These are phyloP conservation scores for Acacia melanoxylon DNA, from an alignment of 306 rosid species.

Conservation along the genomic window DNA sequence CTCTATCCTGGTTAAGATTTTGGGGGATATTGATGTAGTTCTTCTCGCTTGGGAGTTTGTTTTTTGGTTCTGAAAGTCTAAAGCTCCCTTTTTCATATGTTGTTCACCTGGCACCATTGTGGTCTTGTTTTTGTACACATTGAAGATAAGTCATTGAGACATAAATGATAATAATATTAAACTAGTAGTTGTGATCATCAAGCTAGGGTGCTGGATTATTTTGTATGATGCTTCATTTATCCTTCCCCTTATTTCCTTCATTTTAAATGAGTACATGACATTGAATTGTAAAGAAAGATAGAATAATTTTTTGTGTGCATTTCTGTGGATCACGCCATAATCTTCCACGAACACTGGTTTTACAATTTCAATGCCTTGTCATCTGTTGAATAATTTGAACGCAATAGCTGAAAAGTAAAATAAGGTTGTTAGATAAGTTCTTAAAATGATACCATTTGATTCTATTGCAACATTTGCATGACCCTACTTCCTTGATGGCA, in stretches of 20 bases:
- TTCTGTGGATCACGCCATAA: neutral
- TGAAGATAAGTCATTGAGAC: neutral
- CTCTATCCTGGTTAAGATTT: slow-evolving; percentile 12
- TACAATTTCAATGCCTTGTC: neutral
- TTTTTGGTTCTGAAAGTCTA: neutral
- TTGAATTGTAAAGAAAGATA: neutral
- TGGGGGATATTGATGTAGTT: neutral
- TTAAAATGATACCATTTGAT: slow-evolving; percentile 20
- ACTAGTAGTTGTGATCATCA: neutral
- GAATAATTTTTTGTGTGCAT: neutral
- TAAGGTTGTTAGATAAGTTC: slow-evolving; percentile 7
- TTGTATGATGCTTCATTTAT: neutral
- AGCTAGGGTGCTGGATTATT: neutral
- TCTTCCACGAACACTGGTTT: neutral
- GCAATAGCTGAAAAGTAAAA: slow-evolving; percentile 9
- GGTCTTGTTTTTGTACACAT: neutral
- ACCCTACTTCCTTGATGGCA: slow-evolving; percentile 39
- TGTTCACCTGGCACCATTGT: neutral
- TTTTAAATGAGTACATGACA: neutral
- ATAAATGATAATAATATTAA: neutral
- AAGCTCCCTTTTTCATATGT: neutral
- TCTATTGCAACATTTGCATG: slow-evolving; percentile 13
- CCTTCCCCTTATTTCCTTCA: neutral
- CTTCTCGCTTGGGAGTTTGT: neutral
- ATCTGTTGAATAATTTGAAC: neutral